Conservation (phyloP, 306 rosid species). For the Lathyrus sativus region DNA sequence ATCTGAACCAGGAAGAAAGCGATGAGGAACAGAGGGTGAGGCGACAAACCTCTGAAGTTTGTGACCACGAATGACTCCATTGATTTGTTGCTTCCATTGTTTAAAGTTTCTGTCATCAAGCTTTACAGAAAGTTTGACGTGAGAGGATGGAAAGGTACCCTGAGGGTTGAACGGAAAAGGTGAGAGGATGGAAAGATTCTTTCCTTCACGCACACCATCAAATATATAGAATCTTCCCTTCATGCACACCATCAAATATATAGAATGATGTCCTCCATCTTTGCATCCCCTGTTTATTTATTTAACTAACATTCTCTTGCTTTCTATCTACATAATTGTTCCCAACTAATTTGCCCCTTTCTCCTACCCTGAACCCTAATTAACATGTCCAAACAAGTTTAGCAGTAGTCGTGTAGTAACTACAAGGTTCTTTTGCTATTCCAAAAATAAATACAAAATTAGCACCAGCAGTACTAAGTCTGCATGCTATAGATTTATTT, state of each 20-base stretch:
- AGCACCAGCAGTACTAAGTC: conserved; percentile 19
- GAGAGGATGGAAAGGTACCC: too few species aligned
- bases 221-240: background rate
- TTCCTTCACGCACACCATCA: conserved; percentile 4
- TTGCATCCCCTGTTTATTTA: conserved; percentile 10
- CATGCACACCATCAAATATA: background rate
- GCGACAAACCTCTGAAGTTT: too few species aligned
- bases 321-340: background rate
- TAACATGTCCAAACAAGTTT: conserved; percentile 3
- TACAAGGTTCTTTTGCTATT: conserved; percentile 15
- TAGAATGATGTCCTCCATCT: background rate
- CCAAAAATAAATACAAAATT: background rate
- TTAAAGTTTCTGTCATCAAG: too few species aligned
- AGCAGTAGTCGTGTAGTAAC: conserved; percentile 8
- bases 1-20: too few species aligned
- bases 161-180: too few species aligned
- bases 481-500: conserved; percentile 27
- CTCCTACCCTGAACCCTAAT: background rate
- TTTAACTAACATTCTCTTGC: background rate
- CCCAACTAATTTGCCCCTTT: background rate
- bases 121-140: too few species aligned
- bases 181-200: too few species aligned
- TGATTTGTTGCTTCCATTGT: too few species aligned
- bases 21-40: too few species aligned
- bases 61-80: too few species aligned